Evolutionary conservation across 768 basidiomycete genomes (phyloP), one percentile per base, ranked within the genome.

Genomic region (Leccinum aurantiacum): DNA sequence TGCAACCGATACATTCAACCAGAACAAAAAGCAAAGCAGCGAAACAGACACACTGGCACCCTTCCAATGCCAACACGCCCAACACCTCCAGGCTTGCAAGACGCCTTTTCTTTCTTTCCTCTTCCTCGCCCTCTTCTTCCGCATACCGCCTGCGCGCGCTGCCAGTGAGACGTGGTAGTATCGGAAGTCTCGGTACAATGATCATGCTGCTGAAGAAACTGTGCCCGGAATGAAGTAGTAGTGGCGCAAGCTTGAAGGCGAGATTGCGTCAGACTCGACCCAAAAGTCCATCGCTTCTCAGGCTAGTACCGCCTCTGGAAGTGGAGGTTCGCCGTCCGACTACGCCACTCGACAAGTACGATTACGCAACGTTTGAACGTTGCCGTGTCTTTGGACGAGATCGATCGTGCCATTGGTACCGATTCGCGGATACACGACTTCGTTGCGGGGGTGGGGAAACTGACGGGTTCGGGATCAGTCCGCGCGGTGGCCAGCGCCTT

Each of bases 61-160:
- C 95, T 78, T 95, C 87, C 17, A 98, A 70, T 0, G 92, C 95
- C 2, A 90, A 93, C 2, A 95, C 80, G 3, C 95, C 95, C 87
- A 98, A 86, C 1, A 95, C 91, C 66, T 93, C 89, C 67, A 93
- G 66, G 71, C 90, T 91, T 0, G 89, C 91, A 60, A 91, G 82
- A 38, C 86, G 76, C 60, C 82, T 79, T 61, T 80, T 78, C 57
- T 80, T 72, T 44, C 76, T 73, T 15, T 77, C 75, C n/a, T 74
- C 74, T 53, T 78, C 80, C 55, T 71, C 78, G 55, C 82, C 82
- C 27, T 75, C 77, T 35, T 81, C 77, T 8, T 79, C 81, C 58
- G 79, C 78, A 62, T 80, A 81, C 33, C 86, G 75, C 56, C 76
- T 69, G 46, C 88, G 79, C 15, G 86, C 84, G 64, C 84, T 88